Percentiles rank a stretch among this genome's conserved stretches.
Conservation (phyloP, 2,329 filamentous ascomycete genomes). For the Seiridium unicorne region DNA sequence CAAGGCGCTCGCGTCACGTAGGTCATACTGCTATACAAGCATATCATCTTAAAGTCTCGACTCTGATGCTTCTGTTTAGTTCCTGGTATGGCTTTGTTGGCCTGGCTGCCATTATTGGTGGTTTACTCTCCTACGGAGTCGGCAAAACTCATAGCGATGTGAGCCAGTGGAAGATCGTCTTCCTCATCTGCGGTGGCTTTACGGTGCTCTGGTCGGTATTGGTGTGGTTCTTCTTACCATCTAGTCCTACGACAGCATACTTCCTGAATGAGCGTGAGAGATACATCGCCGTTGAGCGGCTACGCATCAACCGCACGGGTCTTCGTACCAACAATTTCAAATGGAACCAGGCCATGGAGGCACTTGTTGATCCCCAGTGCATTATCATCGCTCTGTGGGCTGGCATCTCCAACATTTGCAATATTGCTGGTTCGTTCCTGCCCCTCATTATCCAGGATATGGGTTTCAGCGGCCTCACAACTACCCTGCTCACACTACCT, state of each 20-base stretch:
- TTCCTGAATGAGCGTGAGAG: not conserved
- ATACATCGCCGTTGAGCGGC: not conserved
- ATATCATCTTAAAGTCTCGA: not conserved
- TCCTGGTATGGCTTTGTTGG: not conserved
- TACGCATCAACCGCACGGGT: not conserved
- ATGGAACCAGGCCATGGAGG: not conserved
- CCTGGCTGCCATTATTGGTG: not conserved
- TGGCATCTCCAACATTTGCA: not conserved
- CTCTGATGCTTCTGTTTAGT: not conserved
- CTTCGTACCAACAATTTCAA: not conserved
- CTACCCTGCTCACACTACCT: not conserved
- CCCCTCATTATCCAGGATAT: not conserved
- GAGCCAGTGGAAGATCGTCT: not conserved
- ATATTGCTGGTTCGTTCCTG: not conserved
- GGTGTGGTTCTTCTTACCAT: not conserved
- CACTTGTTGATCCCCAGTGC: not conserved
- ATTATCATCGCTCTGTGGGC: not conserved
- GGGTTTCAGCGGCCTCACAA: not conserved
- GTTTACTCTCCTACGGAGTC: not conserved
- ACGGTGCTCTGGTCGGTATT: not conserved
- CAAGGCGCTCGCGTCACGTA: not conserved
- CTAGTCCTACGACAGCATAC: not conserved
- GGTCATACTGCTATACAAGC: not conserved
- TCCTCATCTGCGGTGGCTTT: not conserved
- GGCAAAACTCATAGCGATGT: not conserved